Base-by-base conservation (phyloP, 1,139 yeast species). In the Saccharomyces hybrid region DNA sequence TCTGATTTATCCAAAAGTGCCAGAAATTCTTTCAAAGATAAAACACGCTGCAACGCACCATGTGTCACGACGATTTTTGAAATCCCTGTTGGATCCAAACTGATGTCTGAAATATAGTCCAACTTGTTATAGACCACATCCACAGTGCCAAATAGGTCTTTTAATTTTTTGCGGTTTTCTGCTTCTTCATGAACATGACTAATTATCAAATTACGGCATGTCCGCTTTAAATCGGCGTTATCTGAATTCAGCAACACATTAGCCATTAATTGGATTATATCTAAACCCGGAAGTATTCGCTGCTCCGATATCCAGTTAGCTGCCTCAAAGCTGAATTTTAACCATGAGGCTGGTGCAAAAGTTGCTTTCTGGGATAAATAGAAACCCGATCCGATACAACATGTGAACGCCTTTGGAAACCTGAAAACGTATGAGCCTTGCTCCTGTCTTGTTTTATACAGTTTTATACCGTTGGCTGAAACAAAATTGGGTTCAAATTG, bases 391-490 rank as follows among this genome's bases (percentile, higher is more conserved):
- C 85, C 80, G 3, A 82, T 64, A 2, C 70, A 70, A 9, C 81
- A 69, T 0, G 82, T 72, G 63, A 80, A 83, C 0, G 80, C 66
- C 55, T 76, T 75, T 0, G 90, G 89, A 57, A 72, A 82, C 54
- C 78, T 81, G 52, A 84, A 70, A 3, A 85, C 70, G 56, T 76
- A 75, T 49, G 85, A 86, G 0, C 88, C 88, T 0, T 85, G 82
- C 41, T 72, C 73, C 66, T 85, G 90, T 13, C 76, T 63, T 0
- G 80, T 70, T 6, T 78, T 75, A 48, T 74, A 72, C 38, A 73
- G 78, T 7, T 65, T 70, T 23, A 85, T 82, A 0, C 82, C 83
- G 49, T 74, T 62, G 27, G 71, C 68, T n/a, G 63, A 60, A n/a
- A 85, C 67, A 26, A 73, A 59, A 23, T 73, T 71, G 0, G 88